Evolutionary conservation across 805 yeast species (phyloP), one percentile per base, ranked within the genome.

Genomic region (Monosporozyma solicola): DNA sequence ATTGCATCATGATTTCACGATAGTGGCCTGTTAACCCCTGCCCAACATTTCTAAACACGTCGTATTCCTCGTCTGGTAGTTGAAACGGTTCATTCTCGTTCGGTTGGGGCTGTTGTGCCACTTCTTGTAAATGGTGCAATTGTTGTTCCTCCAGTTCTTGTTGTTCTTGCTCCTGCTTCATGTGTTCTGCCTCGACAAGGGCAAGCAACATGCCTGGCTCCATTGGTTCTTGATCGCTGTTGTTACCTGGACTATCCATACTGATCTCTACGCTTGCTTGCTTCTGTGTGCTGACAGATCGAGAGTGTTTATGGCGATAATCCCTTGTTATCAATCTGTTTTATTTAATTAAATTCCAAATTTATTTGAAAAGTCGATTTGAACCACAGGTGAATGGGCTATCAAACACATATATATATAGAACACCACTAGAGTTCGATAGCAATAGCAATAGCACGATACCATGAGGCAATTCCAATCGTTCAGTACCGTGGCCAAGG

Each of bases 1-100:
- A 94, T 56, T 87, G 91, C 80, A 95, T 84, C 91, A 94, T 87
- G 74, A 84, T 79, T 60, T 87, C 91, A 55, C 89, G 79, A 69
- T 90, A 85, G 53, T 82, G 80, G 2, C 96, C 96, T 6, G 77
- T 75, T 22, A 92, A 73, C 1, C 97, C 98, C 64, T 90, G 97
- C 1, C 95, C 97, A 6, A 94, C 98, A 67, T 94, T 94, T 55
- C 80, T 77, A 63, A 88, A 88, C 24, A 87, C 88, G 51, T 86
- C 58, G 27, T 69, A 72, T 7, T 74, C 79, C 1, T 67, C 75
- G 7, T 65, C 64, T 13, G 61, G 66, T 15, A 56, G 54, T 20
- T 53, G 49, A 39, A 50, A 47, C 3, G 45, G 39, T 45, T 45
- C 48, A 29, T 29, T 45, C 15, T 35, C 52, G 2, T 39, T 32